phyloP scores from a whole-genome alignment of 2,329 filamentous ascomycete genomes.

The Hymenoscyphus salicellus region DNA sequence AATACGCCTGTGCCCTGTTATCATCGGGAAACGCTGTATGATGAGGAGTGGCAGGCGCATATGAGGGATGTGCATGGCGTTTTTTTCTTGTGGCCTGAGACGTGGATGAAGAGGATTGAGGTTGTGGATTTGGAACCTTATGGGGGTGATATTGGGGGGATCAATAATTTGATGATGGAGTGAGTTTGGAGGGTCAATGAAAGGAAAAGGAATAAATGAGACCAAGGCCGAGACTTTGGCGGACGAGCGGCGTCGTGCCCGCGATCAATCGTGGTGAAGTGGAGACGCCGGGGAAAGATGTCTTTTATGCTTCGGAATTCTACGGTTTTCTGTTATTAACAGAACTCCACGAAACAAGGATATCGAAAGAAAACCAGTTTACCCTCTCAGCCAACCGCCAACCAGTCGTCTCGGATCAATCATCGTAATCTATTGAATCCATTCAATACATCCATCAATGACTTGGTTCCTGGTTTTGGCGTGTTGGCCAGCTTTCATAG shows the following conservation, averaged over 20 bases:
- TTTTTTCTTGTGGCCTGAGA: slow-evolving; percentile 33
- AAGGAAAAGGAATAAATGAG: not conserved
- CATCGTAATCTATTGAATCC: too few relatives aligned
- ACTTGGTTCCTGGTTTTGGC: too few relatives aligned
- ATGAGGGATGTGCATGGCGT: slow-evolving; percentile 35
- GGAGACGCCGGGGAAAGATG: not conserved
- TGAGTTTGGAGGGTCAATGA: not conserved
- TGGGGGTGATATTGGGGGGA: slow-evolving; percentile 31
- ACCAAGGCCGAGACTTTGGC: too few relatives aligned
- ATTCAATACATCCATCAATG: too few relatives aligned
- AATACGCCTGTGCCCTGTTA: slow-evolving; percentile 26
- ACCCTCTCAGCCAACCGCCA: too few relatives aligned
- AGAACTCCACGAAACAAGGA: too few relatives aligned
- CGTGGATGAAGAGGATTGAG: slow-evolving; percentile 34
- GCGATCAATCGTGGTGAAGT: too few relatives aligned
- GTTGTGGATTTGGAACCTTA: slow-evolving; percentile 32
- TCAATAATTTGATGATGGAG: slow-evolving; percentile 33
- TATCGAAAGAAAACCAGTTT: too few relatives aligned
- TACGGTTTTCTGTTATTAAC: too few relatives aligned
- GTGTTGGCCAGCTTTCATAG: too few relatives aligned
- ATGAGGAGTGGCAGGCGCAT: slow-evolving; percentile 35
- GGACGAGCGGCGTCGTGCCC: too few relatives aligned
- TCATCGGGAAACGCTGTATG: slow-evolving; percentile 33
- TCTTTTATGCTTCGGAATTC: not conserved
- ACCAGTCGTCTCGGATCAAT: too few relatives aligned